These are phyloP conservation scores for Fusarium agapanthi DNA, from an alignment of 2,329 filamentous ascomycete species.

Conservation along the genomic window DNA sequence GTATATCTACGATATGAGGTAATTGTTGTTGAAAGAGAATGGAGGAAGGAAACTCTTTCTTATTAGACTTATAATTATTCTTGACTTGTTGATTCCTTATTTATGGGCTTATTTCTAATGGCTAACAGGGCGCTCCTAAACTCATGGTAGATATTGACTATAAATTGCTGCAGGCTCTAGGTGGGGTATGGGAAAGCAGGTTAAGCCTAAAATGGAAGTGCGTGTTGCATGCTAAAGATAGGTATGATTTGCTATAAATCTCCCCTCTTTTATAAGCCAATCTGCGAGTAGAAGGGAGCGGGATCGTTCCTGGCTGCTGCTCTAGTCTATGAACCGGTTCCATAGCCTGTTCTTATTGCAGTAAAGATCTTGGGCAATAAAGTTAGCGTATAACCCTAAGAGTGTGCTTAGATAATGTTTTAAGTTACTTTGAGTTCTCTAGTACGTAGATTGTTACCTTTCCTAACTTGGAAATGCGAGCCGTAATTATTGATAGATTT, in stretches of 20 bases:
- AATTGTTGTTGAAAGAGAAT: not conserved
- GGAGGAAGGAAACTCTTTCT: not conserved
- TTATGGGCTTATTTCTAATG: not conserved
- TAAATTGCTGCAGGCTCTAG: not conserved
- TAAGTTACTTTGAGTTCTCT: not conserved
- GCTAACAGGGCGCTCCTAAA: too few relatives aligned
- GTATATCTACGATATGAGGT: not conserved
- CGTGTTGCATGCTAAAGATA: not conserved
- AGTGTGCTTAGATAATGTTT: not conserved
- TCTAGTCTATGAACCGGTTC: not conserved
- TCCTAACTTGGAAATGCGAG: not conserved
- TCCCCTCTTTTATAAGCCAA: not conserved
- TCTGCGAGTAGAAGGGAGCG: not conserved
- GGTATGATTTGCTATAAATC: not conserved
- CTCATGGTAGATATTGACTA: not conserved
- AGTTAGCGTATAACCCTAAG: not conserved
- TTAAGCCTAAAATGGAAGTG: not conserved
- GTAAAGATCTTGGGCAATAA: not conserved
- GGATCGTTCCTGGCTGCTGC: not conserved
- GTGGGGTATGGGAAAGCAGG: not conserved
- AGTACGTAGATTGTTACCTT: not conserved
- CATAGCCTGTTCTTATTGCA: not conserved
- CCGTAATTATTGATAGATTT: not conserved
- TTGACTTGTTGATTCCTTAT: not conserved
- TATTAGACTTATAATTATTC: not conserved